Evolutionary conservation across 345 rosid genomes (phyloP).

Genomic region (Raphanus sativus): DNA sequence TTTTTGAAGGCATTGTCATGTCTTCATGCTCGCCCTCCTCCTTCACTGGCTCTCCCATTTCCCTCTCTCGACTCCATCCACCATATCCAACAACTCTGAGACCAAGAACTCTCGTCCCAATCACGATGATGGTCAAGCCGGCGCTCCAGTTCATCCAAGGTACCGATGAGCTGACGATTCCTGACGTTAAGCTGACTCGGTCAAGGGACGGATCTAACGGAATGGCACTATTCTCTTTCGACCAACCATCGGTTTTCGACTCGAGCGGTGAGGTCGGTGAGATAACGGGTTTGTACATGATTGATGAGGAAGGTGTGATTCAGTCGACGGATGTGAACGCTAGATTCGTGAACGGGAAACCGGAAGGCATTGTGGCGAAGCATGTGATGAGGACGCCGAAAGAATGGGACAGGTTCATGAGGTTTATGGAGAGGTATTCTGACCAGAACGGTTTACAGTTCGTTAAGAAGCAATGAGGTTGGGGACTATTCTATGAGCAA

Average conservation of each 20-base stretch:
- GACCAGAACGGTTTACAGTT: constrained; percentile 82
- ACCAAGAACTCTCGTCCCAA: constrained; percentile 16
- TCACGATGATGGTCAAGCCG: constrained; percentile 76
- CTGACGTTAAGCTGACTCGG: constrained; percentile 81
- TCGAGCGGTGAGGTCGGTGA: constrained; percentile 85
- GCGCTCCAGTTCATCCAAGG: constrained; percentile 86
- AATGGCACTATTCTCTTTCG: constrained; percentile 73
- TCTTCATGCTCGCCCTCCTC: constrained; percentile 44
- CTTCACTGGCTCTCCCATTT: constrained; percentile 53
- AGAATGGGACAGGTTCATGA: constrained; percentile 97
- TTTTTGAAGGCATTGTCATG: constrained; percentile 42
- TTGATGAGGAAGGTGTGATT: constrained; percentile 90
- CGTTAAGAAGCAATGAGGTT: constrained; percentile 60
- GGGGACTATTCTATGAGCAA: constrained; percentile 17
- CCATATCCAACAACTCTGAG: constrained; percentile 30
- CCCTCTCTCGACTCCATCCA: constrained; percentile 23
- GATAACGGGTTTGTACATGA: constrained; percentile 94
- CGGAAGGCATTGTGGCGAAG: constrained; percentile 81
- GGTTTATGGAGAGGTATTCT: constrained; percentile 95
- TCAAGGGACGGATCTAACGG: constrained; percentile 90
- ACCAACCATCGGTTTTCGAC: constrained; percentile 87
- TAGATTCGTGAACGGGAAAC: constrained; percentile 87
- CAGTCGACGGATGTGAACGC: constrained; percentile 94
- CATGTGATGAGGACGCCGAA: constrained; percentile 74
- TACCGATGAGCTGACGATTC: constrained; percentile 80